phyloP scores from a whole-genome alignment of 2,329 filamentous ascomycete species.

The Grosmannia huntii region DNA sequence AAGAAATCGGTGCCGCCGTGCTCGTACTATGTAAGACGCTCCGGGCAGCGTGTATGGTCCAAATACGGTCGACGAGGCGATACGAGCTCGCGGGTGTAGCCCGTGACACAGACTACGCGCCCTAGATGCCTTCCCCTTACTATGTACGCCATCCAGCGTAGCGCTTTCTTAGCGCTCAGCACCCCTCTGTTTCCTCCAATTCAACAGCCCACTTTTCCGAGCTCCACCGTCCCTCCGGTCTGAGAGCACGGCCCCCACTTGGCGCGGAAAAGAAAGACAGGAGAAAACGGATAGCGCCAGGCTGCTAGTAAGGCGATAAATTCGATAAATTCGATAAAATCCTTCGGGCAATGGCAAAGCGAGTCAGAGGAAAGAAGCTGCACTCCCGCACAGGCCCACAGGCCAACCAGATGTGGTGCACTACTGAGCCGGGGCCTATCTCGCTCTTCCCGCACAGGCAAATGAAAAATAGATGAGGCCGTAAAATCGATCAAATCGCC shows the following conservation, averaged over 20 bases:
- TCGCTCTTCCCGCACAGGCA: not conserved
- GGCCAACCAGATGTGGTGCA: not conserved
- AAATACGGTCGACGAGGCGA: not conserved
- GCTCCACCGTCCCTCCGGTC: not conserved
- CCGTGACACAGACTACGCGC: slow-evolving; percentile 11
- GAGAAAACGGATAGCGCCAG: slow-evolving; percentile 1
- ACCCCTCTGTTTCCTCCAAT: not conserved
- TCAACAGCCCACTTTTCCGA: not conserved
- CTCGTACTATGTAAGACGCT: not conserved
- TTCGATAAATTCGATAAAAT: slow-evolving; percentile 3
- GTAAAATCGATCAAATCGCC: not conserved
- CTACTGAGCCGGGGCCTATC: not conserved
- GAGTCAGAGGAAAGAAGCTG: not conserved
- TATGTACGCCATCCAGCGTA: not conserved
- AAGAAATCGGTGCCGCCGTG: not conserved
- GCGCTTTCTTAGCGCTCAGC: not conserved
- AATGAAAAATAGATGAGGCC: not conserved
- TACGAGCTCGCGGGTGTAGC: not conserved
- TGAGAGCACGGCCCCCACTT: slow-evolving; percentile 8
- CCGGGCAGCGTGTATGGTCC: not conserved
- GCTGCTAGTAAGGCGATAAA: too few species aligned
- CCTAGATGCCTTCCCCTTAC: not conserved
- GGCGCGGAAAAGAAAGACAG: not conserved
- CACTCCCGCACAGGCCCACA: not conserved
- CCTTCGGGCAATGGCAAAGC: too few species aligned